Evolutionary conservation across 2,329 filamentous ascomycete species (phyloP).

Genomic region (Daldinia eschscholtzii): DNA sequence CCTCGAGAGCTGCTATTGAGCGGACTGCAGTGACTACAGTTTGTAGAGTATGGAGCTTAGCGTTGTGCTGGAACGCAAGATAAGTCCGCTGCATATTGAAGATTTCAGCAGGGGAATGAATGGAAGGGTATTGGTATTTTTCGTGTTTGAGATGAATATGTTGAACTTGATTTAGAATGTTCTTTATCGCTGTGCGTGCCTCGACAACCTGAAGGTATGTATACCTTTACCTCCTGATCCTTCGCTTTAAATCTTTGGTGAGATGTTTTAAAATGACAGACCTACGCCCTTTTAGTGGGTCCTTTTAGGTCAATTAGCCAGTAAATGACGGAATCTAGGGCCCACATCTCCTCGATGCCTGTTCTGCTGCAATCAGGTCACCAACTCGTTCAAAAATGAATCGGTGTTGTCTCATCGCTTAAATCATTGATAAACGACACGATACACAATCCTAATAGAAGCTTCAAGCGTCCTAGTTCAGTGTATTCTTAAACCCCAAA

Average conservation of each 20-base stretch:
- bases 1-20: slow-evolving; percentile 63
- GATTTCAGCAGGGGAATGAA: background rate
- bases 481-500: slow-evolving; percentile 87
- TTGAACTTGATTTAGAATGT: background rate
- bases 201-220: background rate
- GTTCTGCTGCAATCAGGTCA: slow-evolving; percentile 13
- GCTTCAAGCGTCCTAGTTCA: slow-evolving; percentile 54
- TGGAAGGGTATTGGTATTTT: slow-evolving; percentile 4
- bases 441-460: background rate
- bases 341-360: slow-evolving; percentile 23
- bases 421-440: slow-evolving; percentile 7
- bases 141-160: slow-evolving; percentile 17
- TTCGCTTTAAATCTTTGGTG: slow-evolving; percentile 7
- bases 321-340: slow-evolving; percentile 15
- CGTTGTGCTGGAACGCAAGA: slow-evolving; percentile 56
- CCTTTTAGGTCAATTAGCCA: slow-evolving; percentile 24
- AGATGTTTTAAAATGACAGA: slow-evolving; percentile 34
- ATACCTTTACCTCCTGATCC: slow-evolving; percentile 7
- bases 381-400: slow-evolving; percentile 15
- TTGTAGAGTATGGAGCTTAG: slow-evolving; percentile 50
- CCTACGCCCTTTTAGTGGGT: slow-evolving; percentile 37
- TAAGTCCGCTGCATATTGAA: slow-evolving; percentile 55
- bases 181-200: background rate
- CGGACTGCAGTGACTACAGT: slow-evolving; percentile 58
- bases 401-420: slow-evolving; percentile 16